Evolutionary conservation across 768 basidiomycete genomes (phyloP).

Genomic region (Xerocomus potaroensis): DNA sequence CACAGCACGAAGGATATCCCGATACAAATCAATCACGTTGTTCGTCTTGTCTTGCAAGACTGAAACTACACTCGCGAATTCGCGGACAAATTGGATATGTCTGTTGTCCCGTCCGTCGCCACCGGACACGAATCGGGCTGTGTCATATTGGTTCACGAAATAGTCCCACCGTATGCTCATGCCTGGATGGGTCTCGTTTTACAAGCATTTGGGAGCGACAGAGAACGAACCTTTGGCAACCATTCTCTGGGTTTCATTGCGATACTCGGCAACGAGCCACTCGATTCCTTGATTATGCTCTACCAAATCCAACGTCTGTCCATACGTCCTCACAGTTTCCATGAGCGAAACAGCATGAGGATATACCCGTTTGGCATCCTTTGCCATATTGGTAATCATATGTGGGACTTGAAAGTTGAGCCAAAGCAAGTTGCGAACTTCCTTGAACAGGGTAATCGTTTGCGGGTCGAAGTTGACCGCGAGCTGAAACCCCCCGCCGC

Average conservation of each 20-base stretch:
- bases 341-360: constrained; percentile 97
- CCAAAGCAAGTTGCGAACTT: constrained; percentile 94
- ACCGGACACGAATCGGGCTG: constrained; percentile 65
- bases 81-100: constrained; percentile 91
- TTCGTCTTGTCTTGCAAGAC: constrained; percentile 97
- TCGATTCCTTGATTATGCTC: constrained; percentile 89
- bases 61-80: constrained; percentile 91
- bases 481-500: constrained; percentile 76
- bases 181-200: constrained; percentile 42
- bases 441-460: constrained; percentile 98
- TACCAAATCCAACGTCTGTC: constrained; percentile 89
- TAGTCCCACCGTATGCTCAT: constrained; percentile 97
- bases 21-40: constrained; percentile 85
- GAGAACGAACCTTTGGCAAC: constrained; percentile 68
- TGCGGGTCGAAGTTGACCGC: constrained; percentile 98
- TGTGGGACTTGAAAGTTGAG: constrained; percentile 94
- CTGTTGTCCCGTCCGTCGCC: constrained; percentile 80
- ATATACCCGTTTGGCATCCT: constrained; percentile 97
- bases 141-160: constrained; percentile 92
- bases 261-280: constrained; percentile 91
- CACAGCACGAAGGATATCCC: constrained; percentile 77
- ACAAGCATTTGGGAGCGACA: neutral
- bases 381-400: constrained; percentile 92
- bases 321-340: constrained; percentile 98
- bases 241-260: constrained; percentile 92